These are phyloP conservation scores for Epichloe hybrida DNA, from an alignment of 2,329 filamentous ascomycete species.

Conservation along the genomic window DNA sequence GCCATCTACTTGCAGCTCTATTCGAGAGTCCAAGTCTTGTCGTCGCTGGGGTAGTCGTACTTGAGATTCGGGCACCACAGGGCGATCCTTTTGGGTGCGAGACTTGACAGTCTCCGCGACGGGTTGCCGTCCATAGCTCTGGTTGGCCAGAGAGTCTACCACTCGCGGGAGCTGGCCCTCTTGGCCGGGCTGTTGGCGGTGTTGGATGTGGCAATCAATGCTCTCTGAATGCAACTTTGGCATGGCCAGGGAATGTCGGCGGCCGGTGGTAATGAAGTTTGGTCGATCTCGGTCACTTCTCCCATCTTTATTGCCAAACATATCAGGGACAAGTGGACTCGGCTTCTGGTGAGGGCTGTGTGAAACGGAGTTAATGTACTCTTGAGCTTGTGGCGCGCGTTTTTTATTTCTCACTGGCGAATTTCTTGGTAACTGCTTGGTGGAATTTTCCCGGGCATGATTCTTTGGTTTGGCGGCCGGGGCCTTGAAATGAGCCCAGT, in stretches of 20 bases:
- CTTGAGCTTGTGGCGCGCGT: background rate
- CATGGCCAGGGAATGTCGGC: conserved; percentile 5
- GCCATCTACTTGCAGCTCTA: background rate
- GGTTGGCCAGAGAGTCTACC: background rate
- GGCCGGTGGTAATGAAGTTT: conserved; percentile 7
- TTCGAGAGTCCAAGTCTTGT: background rate
- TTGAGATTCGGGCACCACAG: background rate
- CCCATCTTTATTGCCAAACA: background rate
- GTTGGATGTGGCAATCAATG: background rate
- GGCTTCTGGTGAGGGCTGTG: conserved; percentile 5
- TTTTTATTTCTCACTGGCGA: background rate
- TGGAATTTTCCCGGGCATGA: background rate
- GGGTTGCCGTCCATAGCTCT: background rate
- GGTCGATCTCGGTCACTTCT: conserved; percentile 1
- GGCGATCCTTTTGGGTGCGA: background rate
- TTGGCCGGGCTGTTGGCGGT: background rate
- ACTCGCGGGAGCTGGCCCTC: background rate
- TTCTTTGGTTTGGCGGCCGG: conserved; percentile 3
- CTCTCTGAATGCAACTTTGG: background rate
- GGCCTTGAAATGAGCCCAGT: conserved; percentile 12
- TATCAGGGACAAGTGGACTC: background rate
- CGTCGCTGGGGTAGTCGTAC: background rate
- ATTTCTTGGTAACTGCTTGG: background rate
- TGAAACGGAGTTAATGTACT: background rate
- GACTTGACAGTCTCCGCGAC: background rate